A percentile compares a stretch with the other conserved stretches of the same genome.
phyloP scores from a whole-genome alignment of 202 grass and related monocot genomes.

The Eragrostis tef region DNA sequence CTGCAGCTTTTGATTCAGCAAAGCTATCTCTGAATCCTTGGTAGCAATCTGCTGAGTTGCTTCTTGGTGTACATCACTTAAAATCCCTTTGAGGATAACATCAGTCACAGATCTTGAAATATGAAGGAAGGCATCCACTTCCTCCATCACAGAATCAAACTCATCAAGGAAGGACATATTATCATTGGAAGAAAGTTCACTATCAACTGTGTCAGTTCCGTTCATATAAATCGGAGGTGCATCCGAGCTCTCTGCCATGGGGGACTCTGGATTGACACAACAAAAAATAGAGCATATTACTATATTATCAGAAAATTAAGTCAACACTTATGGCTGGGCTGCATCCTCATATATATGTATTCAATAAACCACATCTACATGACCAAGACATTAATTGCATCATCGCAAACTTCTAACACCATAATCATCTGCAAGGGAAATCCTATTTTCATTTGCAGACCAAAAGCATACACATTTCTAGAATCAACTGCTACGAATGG shows the following conservation, averaged over 20 bases:
- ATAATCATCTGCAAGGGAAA: neutral
- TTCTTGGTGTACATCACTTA: conserved; percentile 60
- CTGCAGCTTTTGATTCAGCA: conserved; percentile 58
- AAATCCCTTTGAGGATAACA: conserved; percentile 57
- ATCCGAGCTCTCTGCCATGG: conserved; percentile 45
- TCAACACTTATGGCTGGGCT: conserved; percentile 1
- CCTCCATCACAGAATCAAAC: conserved; percentile 61
- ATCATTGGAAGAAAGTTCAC: conserved; percentile 27
- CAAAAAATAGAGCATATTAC: neutral
- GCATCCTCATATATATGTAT: neutral
- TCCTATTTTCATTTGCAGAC: neutral
- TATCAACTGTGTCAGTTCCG: conserved; percentile 19
- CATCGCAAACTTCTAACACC: neutral
- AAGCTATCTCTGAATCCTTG: conserved; percentile 66
- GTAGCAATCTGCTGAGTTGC: conserved; percentile 47
- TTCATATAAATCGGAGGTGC: conserved; percentile 17
- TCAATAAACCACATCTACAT: conserved; percentile 14
- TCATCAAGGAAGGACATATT: conserved; percentile 33
- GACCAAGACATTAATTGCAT: neutral
- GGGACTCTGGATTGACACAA: neutral
- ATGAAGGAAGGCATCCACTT: conserved; percentile 53
- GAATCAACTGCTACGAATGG: conserved; percentile 8
- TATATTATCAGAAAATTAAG: conserved; percentile 12
- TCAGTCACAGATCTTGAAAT: conserved; percentile 59
- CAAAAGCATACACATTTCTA: neutral